Conservation (phyloP, 169 alveolate species). For the Sarcocystis neurona region DNA sequence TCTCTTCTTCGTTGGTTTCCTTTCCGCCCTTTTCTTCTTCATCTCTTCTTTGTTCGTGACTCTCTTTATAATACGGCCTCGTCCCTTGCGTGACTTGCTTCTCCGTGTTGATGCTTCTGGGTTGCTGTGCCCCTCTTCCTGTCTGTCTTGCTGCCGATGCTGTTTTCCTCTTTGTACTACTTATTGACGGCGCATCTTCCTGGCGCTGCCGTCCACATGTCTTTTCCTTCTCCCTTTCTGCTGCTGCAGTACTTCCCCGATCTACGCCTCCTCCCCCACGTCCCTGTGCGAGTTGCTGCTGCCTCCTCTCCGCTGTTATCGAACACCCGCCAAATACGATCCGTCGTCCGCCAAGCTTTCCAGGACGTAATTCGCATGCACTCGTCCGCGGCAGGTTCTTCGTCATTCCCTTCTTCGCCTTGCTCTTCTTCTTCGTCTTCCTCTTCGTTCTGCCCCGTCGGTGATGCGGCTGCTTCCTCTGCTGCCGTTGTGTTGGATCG, state of each 20-base stretch:
- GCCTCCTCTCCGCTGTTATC: background rate
- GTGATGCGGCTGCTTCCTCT: background rate
- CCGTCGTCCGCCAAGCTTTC: background rate
- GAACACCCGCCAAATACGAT: background rate
- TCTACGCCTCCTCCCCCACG: background rate
- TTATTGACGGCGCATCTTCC: background rate
- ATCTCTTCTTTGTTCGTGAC: no score
- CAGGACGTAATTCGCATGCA: background rate
- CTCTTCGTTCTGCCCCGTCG: conserved; percentile 4
- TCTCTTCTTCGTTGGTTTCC: no score
- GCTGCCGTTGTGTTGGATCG: no score
- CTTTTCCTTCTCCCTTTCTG: no score
- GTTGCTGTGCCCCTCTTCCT: background rate
- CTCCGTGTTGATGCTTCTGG: no score
- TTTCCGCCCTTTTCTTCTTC: no score
- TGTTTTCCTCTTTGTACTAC: background rate
- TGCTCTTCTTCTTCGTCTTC: background rate
- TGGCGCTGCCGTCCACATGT: background rate
- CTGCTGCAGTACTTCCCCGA: conserved; percentile 6
- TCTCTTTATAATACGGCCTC: no score
- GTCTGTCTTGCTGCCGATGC: background rate
- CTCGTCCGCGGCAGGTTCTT: background rate
- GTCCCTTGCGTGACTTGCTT: no score
- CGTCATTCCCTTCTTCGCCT: background rate
- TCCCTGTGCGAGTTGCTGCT: conserved; percentile 7